These are phyloP conservation scores for Rhizodiscina lignyota DNA, from an alignment of 495 filamentous ascomycete species.

Conservation along the genomic window DNA sequence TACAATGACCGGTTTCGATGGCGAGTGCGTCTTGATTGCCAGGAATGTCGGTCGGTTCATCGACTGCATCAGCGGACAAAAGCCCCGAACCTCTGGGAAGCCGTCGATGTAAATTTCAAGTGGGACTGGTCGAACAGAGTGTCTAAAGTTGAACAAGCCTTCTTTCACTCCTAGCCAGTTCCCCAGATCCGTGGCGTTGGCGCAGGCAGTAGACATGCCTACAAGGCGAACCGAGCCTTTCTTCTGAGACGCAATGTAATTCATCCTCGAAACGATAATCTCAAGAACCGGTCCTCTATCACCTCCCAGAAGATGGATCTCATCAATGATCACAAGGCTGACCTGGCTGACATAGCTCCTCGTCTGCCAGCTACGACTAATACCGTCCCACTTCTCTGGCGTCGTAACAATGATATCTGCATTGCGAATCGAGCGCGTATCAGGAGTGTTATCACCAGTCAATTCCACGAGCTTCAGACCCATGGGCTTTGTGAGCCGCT, in stretches of 20 bases:
- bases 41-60: constrained; percentile 98
- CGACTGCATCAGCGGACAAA: constrained; percentile 94
- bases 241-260: constrained; percentile 90
- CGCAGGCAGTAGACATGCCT: constrained; percentile 97
- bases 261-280: constrained; percentile 98
- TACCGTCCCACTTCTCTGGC: constrained; percentile 99
- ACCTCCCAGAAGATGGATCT: constrained; percentile 91
- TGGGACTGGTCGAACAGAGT: constrained; percentile 93
- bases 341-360: constrained; percentile 91
- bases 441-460: constrained; percentile 95
- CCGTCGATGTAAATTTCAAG: constrained; percentile 94
- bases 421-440: constrained; percentile 83
- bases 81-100: constrained; percentile 87
- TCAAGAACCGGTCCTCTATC: constrained; percentile 94
- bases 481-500: constrained; percentile 66
- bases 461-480: constrained; percentile 87
- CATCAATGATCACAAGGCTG: constrained; percentile 92
- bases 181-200: constrained; percentile 82
- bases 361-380: constrained; percentile 94
- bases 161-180: constrained; percentile 98
- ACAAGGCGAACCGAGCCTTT: constrained; percentile 78
- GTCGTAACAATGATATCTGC: constrained; percentile 98
- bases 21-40: constrained; percentile 89
- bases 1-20: constrained; percentile 92
- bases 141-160: constrained; percentile 92